These are phyloP conservation scores for Calycina marina DNA, from an alignment of 2,329 filamentous ascomycete genomes.

Conservation along the genomic window DNA sequence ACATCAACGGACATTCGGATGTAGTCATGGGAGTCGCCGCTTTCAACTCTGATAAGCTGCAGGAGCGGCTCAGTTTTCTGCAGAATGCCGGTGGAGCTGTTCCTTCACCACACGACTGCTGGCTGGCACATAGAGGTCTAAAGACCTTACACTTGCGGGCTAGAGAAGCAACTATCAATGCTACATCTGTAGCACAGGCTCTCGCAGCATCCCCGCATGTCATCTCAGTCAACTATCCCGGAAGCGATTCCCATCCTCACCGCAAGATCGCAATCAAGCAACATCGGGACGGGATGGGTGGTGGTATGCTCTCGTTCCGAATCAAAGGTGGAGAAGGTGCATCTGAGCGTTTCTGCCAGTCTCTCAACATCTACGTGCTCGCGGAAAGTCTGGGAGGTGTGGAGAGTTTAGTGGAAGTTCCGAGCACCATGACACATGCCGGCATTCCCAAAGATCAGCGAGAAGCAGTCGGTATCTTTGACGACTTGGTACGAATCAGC, in stretches of 20 bases:
- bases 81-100: slow-evolving; percentile 97
- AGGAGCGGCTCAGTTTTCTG: slow-evolving; percentile 68
- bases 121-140: slow-evolving; percentile 91
- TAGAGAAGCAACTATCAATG: slow-evolving; percentile 71
- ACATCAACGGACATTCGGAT: slow-evolving; percentile 95
- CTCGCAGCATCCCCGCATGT: slow-evolving; percentile 72
- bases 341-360: slow-evolving; percentile 83
- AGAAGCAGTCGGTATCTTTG: slow-evolving; percentile 85
- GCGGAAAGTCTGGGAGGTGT: slow-evolving; percentile 88
- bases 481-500: slow-evolving; percentile 85
- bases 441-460: slow-evolving; percentile 84
- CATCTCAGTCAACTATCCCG: slow-evolving; percentile 88
- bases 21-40: slow-evolving; percentile 96
- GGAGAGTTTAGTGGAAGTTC: slow-evolving; percentile 82
- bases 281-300: slow-evolving; percentile 86
- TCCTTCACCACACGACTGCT: slow-evolving; percentile 89
- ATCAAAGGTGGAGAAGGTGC: slow-evolving; percentile 75
- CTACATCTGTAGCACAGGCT: slow-evolving; percentile 57
- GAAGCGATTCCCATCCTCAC: slow-evolving; percentile 75
- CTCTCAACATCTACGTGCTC: slow-evolving; percentile 79
- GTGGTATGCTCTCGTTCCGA: slow-evolving; percentile 95
- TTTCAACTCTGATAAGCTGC: slow-evolving; percentile 75
- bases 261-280: slow-evolving; percentile 75
- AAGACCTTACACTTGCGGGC: slow-evolving; percentile 94
- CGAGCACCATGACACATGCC: slow-evolving; percentile 91